A percentile compares a stretch with the other conserved stretches of the same genome.
These are phyloP conservation scores for Xerocomellus dryophilus DNA, from an alignment of 768 basidiomycete species.

Conservation along the genomic window DNA sequence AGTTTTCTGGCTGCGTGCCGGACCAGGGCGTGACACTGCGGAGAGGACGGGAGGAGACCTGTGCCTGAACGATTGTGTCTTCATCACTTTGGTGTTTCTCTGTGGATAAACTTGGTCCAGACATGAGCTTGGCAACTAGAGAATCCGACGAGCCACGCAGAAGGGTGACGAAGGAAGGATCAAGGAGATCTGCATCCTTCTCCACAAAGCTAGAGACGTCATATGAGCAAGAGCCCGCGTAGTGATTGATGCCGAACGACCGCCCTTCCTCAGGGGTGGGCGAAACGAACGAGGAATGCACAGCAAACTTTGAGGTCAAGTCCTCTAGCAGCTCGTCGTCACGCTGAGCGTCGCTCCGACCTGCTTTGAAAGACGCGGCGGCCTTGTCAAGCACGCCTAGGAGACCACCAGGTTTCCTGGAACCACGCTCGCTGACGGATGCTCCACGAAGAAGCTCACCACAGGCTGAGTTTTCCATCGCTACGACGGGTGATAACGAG, in stretches of 20 bases:
- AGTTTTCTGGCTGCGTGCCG: constrained; percentile 31
- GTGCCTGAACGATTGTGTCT: constrained; percentile 58
- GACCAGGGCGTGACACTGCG: constrained; percentile 44
- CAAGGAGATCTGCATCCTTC: constrained; percentile 50
- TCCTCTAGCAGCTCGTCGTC: constrained; percentile 52
- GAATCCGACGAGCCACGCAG: constrained; percentile 50
- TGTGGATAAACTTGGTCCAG: constrained; percentile 56
- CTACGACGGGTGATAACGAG: constrained; percentile 43
- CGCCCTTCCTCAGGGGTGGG: constrained; percentile 31
- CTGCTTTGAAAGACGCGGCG: constrained; percentile 46
- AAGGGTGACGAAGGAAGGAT: constrained; percentile 53
- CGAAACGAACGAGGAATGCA: constrained; percentile 51
- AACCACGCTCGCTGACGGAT: constrained; percentile 41
- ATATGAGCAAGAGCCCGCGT: constrained; percentile 52
- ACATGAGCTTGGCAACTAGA: constrained; percentile 58
- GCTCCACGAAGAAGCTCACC: constrained; percentile 59
- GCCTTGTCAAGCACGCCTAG: constrained; percentile 55
- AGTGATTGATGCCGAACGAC: constrained; percentile 61
- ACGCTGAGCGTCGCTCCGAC: constrained; percentile 46
- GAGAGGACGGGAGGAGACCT: constrained; percentile 57
- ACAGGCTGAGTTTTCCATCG: constrained; percentile 55
- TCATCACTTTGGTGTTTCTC: constrained; percentile 59
- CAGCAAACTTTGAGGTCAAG: constrained; percentile 43
- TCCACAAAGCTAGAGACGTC: constrained; percentile 48
- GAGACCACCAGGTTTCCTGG: constrained; percentile 56